phyloP scores from a whole-genome alignment of 257 asterid species.

The Prunella vulgaris region DNA sequence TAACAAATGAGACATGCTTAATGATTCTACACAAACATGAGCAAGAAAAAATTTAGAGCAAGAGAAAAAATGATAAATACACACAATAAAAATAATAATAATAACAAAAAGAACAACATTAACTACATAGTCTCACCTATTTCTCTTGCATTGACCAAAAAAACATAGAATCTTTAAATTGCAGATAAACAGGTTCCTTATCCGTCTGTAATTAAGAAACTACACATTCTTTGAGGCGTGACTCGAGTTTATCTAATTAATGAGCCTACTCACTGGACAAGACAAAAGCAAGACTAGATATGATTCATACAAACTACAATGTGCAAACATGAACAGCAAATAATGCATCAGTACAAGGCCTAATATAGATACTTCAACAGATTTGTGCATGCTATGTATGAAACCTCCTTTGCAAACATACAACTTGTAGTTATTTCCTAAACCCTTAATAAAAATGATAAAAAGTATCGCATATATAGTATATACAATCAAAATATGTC shows the following conservation, averaged over 20 bases:
- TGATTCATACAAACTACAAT: conserved; percentile 1
- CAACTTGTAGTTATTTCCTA: conserved; percentile 52
- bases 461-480: background rate
- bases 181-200: background rate
- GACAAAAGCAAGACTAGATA: background rate
- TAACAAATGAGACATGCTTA: conserved; percentile 10
- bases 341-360: conserved; percentile 5
- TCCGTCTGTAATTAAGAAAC: background rate
- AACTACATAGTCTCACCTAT: background rate
- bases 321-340: background rate
- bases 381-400: background rate
- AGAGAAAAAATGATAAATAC: too few species aligned
- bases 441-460: conserved; percentile 2
- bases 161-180: background rate
- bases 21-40: background rate
- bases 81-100: too few species aligned
- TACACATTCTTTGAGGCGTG: background rate
- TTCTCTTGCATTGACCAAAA: background rate
- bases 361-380: background rate
- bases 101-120: too few species aligned
- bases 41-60: too few species aligned
- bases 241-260: background rate
- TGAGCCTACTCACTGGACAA: conserved; percentile 6
- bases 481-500: too few species aligned
- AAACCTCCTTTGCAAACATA: conserved; percentile 39